phyloP scores from a whole-genome alignment of 1,284 basidiomycete genomes.

The Cryptococcus amylolentus region DNA sequence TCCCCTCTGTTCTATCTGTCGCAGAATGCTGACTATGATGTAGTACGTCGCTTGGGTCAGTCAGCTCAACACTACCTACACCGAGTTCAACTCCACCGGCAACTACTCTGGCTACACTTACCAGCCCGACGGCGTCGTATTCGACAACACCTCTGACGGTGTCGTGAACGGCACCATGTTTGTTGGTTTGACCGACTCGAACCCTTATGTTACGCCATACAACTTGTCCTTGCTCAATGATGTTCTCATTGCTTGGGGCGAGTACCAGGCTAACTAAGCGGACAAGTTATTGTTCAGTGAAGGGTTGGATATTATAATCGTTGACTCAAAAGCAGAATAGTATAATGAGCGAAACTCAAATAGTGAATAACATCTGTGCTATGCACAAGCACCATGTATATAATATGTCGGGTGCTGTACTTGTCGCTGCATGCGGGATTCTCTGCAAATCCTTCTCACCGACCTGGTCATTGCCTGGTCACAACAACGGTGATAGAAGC shows the following conservation, averaged over 20 bases:
- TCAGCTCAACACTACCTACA: conserved; percentile 65
- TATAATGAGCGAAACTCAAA: too few relatives aligned
- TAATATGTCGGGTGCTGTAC: too few relatives aligned
- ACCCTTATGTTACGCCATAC: conserved; percentile 60
- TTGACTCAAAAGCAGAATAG: too few relatives aligned
- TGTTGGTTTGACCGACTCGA: conserved; percentile 56
- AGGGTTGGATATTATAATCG: too few relatives aligned
- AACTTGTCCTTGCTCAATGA: conserved; percentile 57
- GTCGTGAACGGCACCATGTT: conserved; percentile 58
- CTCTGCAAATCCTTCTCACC: too few relatives aligned
- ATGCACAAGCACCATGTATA: too few relatives aligned
- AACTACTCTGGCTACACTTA: conserved; percentile 53
- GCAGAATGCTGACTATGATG: neutral
- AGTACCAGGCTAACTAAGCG: conserved; percentile 32
- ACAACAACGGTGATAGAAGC: too few relatives aligned
- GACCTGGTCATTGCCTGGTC: too few relatives aligned
- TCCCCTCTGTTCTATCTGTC: neutral
- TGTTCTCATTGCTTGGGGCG: conserved; percentile 56
- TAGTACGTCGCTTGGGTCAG: conserved; percentile 55
- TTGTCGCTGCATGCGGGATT: too few relatives aligned
- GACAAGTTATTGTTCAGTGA: neutral
- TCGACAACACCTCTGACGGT: conserved; percentile 25
- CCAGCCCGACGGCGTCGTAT: conserved; percentile 56
- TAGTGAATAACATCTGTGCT: too few relatives aligned
- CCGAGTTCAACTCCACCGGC: conserved; percentile 52